Evolutionary conservation across 2,329 filamentous ascomycete species (phyloP), one percentile per base, ranked within the genome.

Genomic region (Colletotrichum simmondsii): DNA sequence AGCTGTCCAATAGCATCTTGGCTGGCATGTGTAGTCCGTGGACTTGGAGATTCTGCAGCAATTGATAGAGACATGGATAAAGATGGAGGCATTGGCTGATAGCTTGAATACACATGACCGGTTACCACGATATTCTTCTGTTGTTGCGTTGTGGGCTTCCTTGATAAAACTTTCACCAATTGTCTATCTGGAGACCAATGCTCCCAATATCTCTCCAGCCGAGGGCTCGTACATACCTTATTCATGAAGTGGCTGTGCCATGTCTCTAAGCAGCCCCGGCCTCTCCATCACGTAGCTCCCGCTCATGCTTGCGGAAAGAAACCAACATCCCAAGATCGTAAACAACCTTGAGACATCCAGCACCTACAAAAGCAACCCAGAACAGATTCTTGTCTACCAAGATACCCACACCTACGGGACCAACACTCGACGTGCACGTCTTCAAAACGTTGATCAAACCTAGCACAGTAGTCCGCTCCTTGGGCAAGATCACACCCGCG

Each of bases 191-290:
- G 28, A 28, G 28, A 30, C 2, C 32, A 46, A 46, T 16, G 16
- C 16, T 0, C 2, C 2, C n/a, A n/a, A 0, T 6, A 4, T 16
- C 16, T 19, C 4, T 19, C 3, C 6, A 46, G 42, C 35, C 5
- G n/a, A 10, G n/a, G 19, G 19, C 6, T 46, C 1, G 19, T 22
- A 11, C 4, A 6, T 5, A 6, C 42, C 5, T 19, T 49, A 1
- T 19, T 2, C 42, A 22, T 4, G 19, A 11, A 10, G 19, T 22
- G 19, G 19, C 19, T 11, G 3, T 11, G 10, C 19, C 0, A 49
- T 49, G 19, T 19, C 5, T 22, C 10, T 49, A 49, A 49, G 42
- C 42, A 49, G 8, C 4, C 8, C 8, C 8, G 4, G 19, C 42
- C 19, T 5, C 19, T 49, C 19, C 19, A 49, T 49, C 19, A 3